phyloP scores from a whole-genome alignment of 371 early-diverging fungal species.

The Blastocladiella emersonii region DNA sequence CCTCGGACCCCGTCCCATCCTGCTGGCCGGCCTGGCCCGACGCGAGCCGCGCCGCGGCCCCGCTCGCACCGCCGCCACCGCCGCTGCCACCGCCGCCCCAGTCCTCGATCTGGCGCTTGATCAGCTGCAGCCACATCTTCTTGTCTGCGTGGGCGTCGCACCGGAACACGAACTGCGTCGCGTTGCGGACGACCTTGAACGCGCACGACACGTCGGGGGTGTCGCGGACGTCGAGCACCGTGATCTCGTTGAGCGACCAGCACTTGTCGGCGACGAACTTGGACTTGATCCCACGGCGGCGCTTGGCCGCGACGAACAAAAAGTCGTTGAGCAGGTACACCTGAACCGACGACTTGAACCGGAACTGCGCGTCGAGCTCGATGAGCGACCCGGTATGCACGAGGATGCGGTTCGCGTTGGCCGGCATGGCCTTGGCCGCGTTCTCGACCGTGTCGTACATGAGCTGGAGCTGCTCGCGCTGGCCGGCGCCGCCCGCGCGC shows the following conservation, averaged over 20 bases:
- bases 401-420: slow-evolving; percentile 58
- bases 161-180: slow-evolving; percentile 58
- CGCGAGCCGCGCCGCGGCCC: too few relatives aligned
- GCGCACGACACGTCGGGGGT: slow-evolving; percentile 35
- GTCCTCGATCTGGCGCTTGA: slow-evolving; percentile 51
- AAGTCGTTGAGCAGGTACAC: slow-evolving; percentile 67
- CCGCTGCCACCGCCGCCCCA: slow-evolving; percentile 18
- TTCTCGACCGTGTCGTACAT: slow-evolving; percentile 23
- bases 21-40: too few relatives aligned
- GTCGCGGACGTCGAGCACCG: slow-evolving; percentile 67
- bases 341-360: slow-evolving; percentile 58
- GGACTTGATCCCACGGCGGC: slow-evolving; percentile 46
- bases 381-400: slow-evolving; percentile 62
- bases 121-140: slow-evolving; percentile 44
- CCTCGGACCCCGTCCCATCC: too few relatives aligned
- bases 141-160: slow-evolving; percentile 60
- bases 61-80: background rate
- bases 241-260: slow-evolving; percentile 55
- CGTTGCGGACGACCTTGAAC: slow-evolving; percentile 53
- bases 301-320: slow-evolving; percentile 58
- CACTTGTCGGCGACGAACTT: slow-evolving; percentile 66
- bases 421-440: slow-evolving; percentile 46
- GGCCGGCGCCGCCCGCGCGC: too few relatives aligned
- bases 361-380: slow-evolving; percentile 60
- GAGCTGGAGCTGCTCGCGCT: slow-evolving; percentile 14